Evolutionary conservation across 495 filamentous ascomycete genomes (phyloP), one percentile per base, ranked within the genome.

Genomic region (Aspergillus sparsus): DNA sequence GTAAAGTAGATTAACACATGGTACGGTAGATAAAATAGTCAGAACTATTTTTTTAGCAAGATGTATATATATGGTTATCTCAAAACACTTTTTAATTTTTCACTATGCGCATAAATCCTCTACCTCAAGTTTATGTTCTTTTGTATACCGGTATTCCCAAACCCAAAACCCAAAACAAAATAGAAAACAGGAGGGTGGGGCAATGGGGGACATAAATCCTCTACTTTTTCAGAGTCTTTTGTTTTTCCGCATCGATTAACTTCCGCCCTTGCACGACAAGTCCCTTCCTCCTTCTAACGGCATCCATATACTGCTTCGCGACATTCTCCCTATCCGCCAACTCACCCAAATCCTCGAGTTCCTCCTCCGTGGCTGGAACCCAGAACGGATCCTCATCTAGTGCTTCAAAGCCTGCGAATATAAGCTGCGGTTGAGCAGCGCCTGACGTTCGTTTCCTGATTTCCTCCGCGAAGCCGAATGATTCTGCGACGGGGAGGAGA

Each of bases 161-260:
- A 27, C 21, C n/a, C n/a, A n/a, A n/a, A n/a, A n/a, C n/a, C n/a
- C n/a, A n/a, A n/a, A n/a, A n/a, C 21, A 27, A 27, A 3, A 27
- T 27, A 27, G 11, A 50, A 50, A 21, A 55, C n/a, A 41, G 7
- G 27, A 50, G 15, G n/a, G n/a, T n/a, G n/a, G n/a, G n/a, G n/a
- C n/a, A n/a, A n/a, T n/a, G n/a, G n/a, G n/a, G 34, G 11, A 53
- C 32, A 53, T 34, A 36, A 16, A 55, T 39, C 39, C n/a, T 41
- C 49, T 83, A 98, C 79, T 91, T 83, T 86, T 98, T 98, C 75
- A 98, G 71, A 27, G 91, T 98, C 88, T 96, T 98, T 82, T 98
- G 94, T 85, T 98, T 98, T 85, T 97, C 91, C 21, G 93, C 94
- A 83, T 92, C 87, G 65, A 97, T 90, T 71, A 91, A 78, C 80